Evolutionary conservation across 2,329 filamentous ascomycete species (phyloP).

Genomic region (Scedosporium minutisporum): DNA sequence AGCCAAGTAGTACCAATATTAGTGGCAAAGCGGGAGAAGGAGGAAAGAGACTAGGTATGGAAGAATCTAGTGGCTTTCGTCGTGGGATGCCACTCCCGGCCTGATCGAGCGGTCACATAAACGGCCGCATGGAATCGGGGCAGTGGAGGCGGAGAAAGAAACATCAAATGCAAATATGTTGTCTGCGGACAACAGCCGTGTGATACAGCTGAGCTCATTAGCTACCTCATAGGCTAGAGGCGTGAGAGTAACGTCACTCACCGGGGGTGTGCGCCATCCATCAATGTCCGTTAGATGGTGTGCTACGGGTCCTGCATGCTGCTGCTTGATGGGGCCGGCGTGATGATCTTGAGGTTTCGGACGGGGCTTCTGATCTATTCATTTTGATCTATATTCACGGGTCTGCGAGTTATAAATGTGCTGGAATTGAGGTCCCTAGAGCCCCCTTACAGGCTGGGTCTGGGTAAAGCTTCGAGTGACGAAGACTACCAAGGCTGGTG

Average conservation of each 20-base stretch:
- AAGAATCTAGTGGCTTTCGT: not conserved
- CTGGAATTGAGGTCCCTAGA: too few species aligned
- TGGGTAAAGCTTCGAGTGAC: too few species aligned
- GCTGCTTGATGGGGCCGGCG: not conserved
- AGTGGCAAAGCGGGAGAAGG: too few species aligned
- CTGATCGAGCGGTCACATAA: not conserved
- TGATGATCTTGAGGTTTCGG: not conserved
- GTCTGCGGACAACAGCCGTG: not conserved
- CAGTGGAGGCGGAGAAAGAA: not conserved
- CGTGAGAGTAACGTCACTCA: not conserved
- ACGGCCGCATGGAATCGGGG: not conserved
- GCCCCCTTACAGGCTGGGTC: too few species aligned
- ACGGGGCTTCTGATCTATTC: not conserved
- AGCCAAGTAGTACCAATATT: too few species aligned
- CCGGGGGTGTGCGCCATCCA: not conserved
- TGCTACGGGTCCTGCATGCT: not conserved
- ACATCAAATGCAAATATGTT: not conserved
- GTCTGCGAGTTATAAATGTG: too few species aligned
- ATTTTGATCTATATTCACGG: too few species aligned
- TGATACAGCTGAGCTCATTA: not conserved
- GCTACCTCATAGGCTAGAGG: not conserved
- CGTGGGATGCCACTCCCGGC: not conserved
- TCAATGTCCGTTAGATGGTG: not conserved
- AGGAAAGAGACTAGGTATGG: too few species aligned
- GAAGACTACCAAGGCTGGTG: too few species aligned